These are phyloP conservation scores for Chlorociboria aeruginascens DNA, from an alignment of 495 filamentous ascomycete genomes.

Conservation along the genomic window DNA sequence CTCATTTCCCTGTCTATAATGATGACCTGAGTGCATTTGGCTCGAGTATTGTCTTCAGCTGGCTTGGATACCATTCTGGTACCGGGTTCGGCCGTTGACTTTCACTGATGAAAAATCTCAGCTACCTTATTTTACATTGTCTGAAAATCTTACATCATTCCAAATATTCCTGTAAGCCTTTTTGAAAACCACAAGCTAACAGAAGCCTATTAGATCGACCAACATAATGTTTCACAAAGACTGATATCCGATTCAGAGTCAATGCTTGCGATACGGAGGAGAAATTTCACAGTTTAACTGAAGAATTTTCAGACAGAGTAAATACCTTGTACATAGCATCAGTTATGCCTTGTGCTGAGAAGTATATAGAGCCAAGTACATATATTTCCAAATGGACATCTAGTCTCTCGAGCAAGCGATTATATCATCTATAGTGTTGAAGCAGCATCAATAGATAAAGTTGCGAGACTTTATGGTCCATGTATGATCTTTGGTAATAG, in stretches of 20 bases:
- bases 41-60: conserved; percentile 71
- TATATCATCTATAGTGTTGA: conserved; percentile 98
- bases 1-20: conserved; percentile 33
- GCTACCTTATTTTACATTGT: conserved; percentile 88
- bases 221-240: conserved; percentile 5
- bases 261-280: conserved; percentile 89
- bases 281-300: conserved; percentile 60
- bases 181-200: conserved; percentile 10
- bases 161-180: not conserved
- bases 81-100: conserved; percentile 20
- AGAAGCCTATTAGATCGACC: not conserved
- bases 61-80: conserved; percentile 21
- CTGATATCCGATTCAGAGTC: conserved; percentile 45
- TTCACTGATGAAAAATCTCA: conserved; percentile 94
- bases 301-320: conserved; percentile 68
- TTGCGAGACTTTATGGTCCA: conserved; percentile 78
- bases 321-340: conserved; percentile 26
- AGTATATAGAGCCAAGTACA: conserved; percentile 51
- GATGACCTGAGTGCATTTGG: conserved; percentile 99
- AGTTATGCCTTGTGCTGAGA: conserved; percentile 42
- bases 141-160: conserved; percentile 43
- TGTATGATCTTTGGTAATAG: conserved; percentile 49
- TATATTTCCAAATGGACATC: conserved; percentile 83
- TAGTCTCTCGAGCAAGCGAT: conserved; percentile 88
- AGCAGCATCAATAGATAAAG: conserved; percentile 73